These are phyloP conservation scores for Monosporascus sp. DNA, from an alignment of 2,329 filamentous ascomycete genomes.

Conservation along the genomic window DNA sequence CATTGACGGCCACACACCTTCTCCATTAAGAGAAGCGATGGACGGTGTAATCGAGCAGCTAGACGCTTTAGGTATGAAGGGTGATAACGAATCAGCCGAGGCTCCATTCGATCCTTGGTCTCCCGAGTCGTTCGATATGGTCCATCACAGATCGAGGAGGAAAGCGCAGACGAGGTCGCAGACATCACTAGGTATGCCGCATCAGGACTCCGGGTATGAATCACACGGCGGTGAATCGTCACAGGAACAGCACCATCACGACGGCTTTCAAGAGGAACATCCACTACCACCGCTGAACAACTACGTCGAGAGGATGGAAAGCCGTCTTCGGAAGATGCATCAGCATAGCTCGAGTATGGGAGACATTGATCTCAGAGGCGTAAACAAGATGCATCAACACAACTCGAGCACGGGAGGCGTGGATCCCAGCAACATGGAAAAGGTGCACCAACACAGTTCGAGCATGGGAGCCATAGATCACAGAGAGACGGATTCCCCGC, in stretches of 20 bases:
- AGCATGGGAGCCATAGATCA: slow-evolving; percentile 30
- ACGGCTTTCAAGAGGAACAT: slow-evolving; percentile 39
- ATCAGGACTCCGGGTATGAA: slow-evolving; percentile 56
- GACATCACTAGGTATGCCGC: slow-evolving; percentile 67
- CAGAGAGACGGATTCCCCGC: slow-evolving; percentile 4
- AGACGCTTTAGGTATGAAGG: slow-evolving; percentile 71
- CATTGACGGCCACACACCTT: slow-evolving; percentile 70
- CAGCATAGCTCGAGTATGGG: slow-evolving; percentile 45
- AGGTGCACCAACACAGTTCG: slow-evolving; percentile 59
- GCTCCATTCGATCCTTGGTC: slow-evolving; percentile 74
- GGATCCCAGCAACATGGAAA: slow-evolving; percentile 16
- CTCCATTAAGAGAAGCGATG: slow-evolving; percentile 90
- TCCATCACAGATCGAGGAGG: slow-evolving; percentile 35
- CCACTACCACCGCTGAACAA: slow-evolving; percentile 69
- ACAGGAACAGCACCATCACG: slow-evolving; percentile 38
- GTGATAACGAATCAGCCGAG: slow-evolving; percentile 49
- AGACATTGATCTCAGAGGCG: slow-evolving; percentile 14
- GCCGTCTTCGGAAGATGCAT: slow-evolving; percentile 67
- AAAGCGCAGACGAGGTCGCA: slow-evolving; percentile 47
- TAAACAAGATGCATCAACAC: slow-evolving; percentile 56
- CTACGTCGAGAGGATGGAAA: slow-evolving; percentile 91
- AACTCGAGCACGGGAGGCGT: slow-evolving; percentile 35
- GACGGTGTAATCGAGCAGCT: slow-evolving; percentile 96
- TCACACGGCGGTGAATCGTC: slow-evolving; percentile 52
- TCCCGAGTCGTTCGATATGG: slow-evolving; percentile 72